Conservation (phyloP, 1,139 yeast species). For the Yamadazyma oceani region DNA sequence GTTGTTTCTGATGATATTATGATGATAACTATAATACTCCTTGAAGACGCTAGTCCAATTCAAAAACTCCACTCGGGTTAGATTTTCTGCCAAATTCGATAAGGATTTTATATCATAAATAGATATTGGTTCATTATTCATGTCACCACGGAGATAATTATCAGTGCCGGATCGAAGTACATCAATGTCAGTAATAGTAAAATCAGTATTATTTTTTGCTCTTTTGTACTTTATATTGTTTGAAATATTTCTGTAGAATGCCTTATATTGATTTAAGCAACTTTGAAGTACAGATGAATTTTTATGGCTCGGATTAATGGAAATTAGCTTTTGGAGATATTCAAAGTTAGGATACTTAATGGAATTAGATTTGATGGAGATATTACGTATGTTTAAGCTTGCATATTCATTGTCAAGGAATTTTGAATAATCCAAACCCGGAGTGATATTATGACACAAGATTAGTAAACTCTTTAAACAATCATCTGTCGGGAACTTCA, state of each 20-base stretch:
- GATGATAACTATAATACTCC: constrained; percentile 6
- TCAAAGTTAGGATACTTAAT: constrained; percentile 18
- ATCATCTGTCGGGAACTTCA: constrained; percentile 37
- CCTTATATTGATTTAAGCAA: constrained; percentile 14
- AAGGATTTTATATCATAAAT: constrained; percentile 21
- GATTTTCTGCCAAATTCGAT: constrained; percentile 18
- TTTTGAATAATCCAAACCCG: constrained; percentile 21
- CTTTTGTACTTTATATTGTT: constrained; percentile 11
- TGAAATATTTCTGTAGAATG: constrained; percentile 13
- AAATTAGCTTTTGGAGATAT: constrained; percentile 5
- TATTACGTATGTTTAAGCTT: background rate
- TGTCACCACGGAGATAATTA: background rate
- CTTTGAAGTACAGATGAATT: background rate
- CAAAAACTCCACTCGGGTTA: constrained; percentile 18
- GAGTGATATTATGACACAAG: constrained; percentile 24
- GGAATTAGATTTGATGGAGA: constrained; percentile 4
- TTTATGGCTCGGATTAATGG: constrained; percentile 3
- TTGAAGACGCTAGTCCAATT: constrained; percentile 4
- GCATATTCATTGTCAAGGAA: background rate
- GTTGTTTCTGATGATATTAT: constrained; percentile 5
- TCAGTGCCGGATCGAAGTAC: constrained; percentile 10
- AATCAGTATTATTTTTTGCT: background rate
- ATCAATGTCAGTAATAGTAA: constrained; percentile 12
- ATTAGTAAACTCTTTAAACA: constrained; percentile 26
- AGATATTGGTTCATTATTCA: constrained; percentile 12